Evolutionary conservation across 2,329 filamentous ascomycete genomes (phyloP).

Genomic region (Dryadomyces quercus-mongolicae): DNA sequence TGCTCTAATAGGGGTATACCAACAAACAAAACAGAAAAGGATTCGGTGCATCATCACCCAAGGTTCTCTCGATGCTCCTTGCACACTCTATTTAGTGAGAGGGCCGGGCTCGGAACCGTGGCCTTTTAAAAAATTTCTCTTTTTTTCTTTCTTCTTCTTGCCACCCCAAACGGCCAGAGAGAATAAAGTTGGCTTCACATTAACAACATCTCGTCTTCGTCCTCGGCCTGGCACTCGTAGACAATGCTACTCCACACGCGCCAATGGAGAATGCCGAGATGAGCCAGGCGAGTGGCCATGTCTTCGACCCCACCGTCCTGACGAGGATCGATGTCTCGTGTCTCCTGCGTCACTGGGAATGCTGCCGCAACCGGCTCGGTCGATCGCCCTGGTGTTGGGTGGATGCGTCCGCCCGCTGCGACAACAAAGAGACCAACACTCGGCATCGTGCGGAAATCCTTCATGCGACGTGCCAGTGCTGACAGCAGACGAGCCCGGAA

Average conservation of each 20-base stretch:
- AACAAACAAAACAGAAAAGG: neutral
- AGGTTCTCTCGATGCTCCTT: neutral
- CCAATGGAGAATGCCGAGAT: constrained; percentile 81
- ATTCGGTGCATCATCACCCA: neutral
- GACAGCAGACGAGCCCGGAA: constrained; percentile 37
- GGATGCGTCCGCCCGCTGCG: constrained; percentile 38
- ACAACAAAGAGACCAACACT: constrained; percentile 42
- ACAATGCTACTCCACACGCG: constrained; percentile 71
- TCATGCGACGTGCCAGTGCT: constrained; percentile 36
- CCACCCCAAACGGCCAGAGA: neutral
- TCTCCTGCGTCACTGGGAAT: neutral
- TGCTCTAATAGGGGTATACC: neutral
- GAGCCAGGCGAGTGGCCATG: constrained; percentile 66
- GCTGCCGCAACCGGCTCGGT: constrained; percentile 14
- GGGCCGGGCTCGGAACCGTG: neutral
- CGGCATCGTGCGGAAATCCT: constrained; percentile 38
- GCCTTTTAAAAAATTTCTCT: constrained; percentile 2
- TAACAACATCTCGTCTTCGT: neutral
- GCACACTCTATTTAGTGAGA: neutral
- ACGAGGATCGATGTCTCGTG: constrained; percentile 15
- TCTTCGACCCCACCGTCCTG: constrained; percentile 48
- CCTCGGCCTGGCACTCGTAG: constrained; percentile 31
- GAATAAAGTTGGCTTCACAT: neutral
- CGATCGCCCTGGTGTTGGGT: constrained; percentile 17
- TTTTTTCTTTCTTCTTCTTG: neutral